Evolutionary conservation across 352 stramenopile genomes (phyloP), one percentile per base, ranked within the genome.

Genomic region (Pythium sp.): DNA sequence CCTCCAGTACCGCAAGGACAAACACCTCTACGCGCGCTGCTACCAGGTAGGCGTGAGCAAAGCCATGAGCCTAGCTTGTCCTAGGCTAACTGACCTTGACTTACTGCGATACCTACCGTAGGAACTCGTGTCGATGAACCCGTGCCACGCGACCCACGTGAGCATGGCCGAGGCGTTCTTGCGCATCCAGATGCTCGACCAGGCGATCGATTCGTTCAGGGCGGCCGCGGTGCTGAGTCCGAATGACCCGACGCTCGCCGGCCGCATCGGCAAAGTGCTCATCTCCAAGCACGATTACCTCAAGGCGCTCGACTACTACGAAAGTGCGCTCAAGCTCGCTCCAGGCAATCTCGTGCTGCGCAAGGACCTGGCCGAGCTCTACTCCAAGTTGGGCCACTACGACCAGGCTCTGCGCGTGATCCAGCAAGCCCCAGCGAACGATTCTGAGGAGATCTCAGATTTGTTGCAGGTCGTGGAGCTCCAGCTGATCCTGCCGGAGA

Each of bases 221-320:
- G 75, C 79, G 0, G 87, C 87, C 0, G 77, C 80, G 7, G 72
- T 72, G 26, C 64, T 93, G 5, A 89, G 72, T 62, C 85, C 86
- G 3, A 81, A 79, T 32, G 85, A 94, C 57, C 79, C 87, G 20
- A 90, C 82, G 7, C 82, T 98, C 11, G 89, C 89, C 2, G 82
- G 84, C 0, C 87, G 89, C 36, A 97, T 98, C 38, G 95, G 93
- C 38, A 86, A 90, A 34, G 92, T 97, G 15, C 78, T 98, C 24
- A 89, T 98, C 64, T 84, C 90, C 34, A 98, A 95, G 64, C 95
- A 98, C 71, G 92, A 98, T 77, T 98, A 98, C 72, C 67, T 91
- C 59, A 90, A 95, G 64, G 94, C 95, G 26, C 84, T 98, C 8
- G 91, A 98, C 32, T 98, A 98, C 79, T 98, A 98, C 72, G 87